Evolutionary conservation across 2,329 filamentous ascomycete species (phyloP).

Genomic region (Cladosporium austrohemisphaericum): DNA sequence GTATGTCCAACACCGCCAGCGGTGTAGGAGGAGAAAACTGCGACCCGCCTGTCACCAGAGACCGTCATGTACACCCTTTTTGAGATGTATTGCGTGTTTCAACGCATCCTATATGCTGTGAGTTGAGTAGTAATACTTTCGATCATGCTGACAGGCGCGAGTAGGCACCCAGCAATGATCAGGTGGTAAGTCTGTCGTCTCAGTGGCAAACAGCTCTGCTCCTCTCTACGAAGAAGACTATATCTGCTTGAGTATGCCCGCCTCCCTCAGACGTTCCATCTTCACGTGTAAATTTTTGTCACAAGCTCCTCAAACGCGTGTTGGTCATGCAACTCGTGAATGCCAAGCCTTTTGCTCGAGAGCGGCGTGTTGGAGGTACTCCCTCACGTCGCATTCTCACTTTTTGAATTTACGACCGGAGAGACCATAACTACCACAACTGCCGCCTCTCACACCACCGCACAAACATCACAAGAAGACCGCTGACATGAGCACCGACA

Average conservation of each 20-base stretch:
- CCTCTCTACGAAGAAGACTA: constrained; percentile 33
- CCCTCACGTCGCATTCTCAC: background rate
- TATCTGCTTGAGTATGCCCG: constrained; percentile 19
- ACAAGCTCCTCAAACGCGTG: background rate
- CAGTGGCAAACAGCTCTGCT: constrained; percentile 1
- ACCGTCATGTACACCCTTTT: too few species aligned
- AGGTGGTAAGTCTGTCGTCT: constrained; percentile 12
- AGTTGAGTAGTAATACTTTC: constrained; percentile 10
- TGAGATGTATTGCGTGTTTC: too few species aligned
- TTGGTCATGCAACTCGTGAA: background rate
- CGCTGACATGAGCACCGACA: constrained; percentile 8
- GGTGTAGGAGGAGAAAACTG: constrained; percentile 4
- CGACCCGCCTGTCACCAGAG: background rate
- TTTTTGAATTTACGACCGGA: background rate
- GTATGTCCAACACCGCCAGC: constrained; percentile 11
- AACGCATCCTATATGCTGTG: constrained; percentile 1
- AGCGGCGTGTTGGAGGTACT: background rate
- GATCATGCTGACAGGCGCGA: constrained; percentile 14
- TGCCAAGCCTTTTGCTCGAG: background rate
- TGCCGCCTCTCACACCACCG: background rate
- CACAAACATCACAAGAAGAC: background rate
- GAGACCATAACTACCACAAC: background rate
- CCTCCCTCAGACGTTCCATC: background rate
- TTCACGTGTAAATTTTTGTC: background rate
- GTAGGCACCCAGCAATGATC: constrained; percentile 12